Percentiles rank a stretch among this genome's conserved stretches.
Conservation (phyloP, 306 rosid species). For the Rosa persica region DNA sequence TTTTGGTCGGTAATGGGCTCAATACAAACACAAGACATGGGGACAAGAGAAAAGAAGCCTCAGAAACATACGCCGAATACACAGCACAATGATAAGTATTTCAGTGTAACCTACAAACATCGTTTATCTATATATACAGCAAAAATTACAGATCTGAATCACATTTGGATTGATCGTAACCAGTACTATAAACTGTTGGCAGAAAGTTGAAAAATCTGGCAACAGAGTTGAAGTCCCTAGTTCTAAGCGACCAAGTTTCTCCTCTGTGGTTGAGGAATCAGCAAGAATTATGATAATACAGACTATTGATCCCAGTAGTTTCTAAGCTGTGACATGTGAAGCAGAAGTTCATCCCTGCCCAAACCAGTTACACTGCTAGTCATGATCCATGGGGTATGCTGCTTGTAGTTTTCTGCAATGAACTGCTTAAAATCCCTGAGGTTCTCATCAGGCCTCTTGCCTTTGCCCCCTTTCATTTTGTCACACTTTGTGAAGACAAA, state of each 20-base stretch:
- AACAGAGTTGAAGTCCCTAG: conserved; percentile 4
- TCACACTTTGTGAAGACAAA: conserved; percentile 93
- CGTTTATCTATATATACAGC: conserved; percentile 20
- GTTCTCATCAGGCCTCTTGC: conserved; percentile 76
- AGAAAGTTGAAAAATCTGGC: neutral
- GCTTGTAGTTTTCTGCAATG: conserved; percentile 59
- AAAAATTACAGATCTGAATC: conserved; percentile 7
- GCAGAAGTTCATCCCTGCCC: conserved; percentile 87
- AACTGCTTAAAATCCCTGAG: conserved; percentile 74
- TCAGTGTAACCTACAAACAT: neutral
- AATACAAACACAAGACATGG: too few relatives aligned
- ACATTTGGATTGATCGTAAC: neutral
- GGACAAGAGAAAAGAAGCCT: too few relatives aligned
- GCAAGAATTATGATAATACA: neutral
- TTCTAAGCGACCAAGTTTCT: neutral
- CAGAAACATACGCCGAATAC: too few relatives aligned
- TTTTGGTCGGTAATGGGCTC: too few relatives aligned
- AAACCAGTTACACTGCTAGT: conserved; percentile 85
- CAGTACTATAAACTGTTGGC: neutral
- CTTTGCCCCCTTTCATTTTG: conserved; percentile 71
- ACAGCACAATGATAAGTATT: too few relatives aligned
- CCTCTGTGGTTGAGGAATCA: neutral
- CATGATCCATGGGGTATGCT: conserved; percentile 92
- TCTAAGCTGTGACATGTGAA: conserved; percentile 80
- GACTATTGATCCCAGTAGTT: conserved; percentile 81